Percentiles rank a stretch among this genome's conserved stretches.
phyloP scores from a whole-genome alignment of 805 yeast genomes.

The Jamesozyma gamospora region DNA sequence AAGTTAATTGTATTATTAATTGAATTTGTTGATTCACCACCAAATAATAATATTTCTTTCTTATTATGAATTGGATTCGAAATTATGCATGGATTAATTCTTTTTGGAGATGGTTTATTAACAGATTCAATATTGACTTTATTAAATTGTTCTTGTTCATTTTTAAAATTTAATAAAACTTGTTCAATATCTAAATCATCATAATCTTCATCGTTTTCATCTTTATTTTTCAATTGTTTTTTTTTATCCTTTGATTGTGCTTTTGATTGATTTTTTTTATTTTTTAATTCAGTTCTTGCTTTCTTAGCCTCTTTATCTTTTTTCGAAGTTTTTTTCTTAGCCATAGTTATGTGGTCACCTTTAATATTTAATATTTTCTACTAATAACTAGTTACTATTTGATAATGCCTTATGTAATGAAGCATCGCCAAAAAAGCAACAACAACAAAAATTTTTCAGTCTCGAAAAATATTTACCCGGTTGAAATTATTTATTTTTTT shows the following conservation, averaged over 20 bases:
- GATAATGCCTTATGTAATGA: no score
- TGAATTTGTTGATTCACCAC: constrained; percentile 64
- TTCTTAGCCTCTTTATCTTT: constrained; percentile 86
- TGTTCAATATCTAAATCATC: constrained; percentile 84
- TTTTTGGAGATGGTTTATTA: constrained; percentile 42
- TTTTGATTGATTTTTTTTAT: constrained; percentile 63
- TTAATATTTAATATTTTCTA: no score
- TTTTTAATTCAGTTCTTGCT: constrained; percentile 77
- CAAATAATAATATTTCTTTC: constrained; percentile 72
- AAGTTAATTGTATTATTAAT: constrained; percentile 47
- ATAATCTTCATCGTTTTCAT: constrained; percentile 76
- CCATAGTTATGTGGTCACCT: constrained; percentile 42
- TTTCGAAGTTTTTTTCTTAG: constrained; percentile 56
- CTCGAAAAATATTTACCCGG: no score
- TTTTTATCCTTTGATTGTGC: constrained; percentile 69
- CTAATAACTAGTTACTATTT: no score
- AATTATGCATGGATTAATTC: constrained; percentile 62
- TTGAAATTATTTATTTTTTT: no score
- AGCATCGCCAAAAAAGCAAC: no score
- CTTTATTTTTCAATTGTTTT: constrained; percentile 50
- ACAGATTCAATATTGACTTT: constrained; percentile 54
- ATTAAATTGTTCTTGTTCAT: constrained; percentile 70
- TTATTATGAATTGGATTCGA: constrained; percentile 68
- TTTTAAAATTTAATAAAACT: constrained; percentile 63
- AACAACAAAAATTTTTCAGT: no score